These are phyloP conservation scores for Plantago elongata DNA, from an alignment of 257 asterid genomes.

Conservation along the genomic window DNA sequence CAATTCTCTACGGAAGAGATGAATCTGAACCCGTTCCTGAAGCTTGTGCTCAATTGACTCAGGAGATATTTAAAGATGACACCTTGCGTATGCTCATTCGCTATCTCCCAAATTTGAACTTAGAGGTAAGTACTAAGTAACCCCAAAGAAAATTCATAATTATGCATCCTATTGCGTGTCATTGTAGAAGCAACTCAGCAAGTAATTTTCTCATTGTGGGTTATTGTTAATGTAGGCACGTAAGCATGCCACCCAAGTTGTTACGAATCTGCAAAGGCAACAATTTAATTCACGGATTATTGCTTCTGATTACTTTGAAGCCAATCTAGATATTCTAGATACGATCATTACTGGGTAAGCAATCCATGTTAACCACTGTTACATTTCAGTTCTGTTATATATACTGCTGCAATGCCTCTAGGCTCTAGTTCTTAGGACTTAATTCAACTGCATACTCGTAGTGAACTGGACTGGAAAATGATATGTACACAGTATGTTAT, in stretches of 20 bases:
- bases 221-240: slow-evolving; percentile 47
- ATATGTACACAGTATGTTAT: neutral
- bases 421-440: neutral
- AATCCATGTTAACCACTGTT: slow-evolving; percentile 5
- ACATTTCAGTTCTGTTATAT: neutral
- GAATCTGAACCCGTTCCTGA: slow-evolving; percentile 74
- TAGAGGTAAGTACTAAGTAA: slow-evolving; percentile 48
- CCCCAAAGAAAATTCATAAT: too few relatives aligned
- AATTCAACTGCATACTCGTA: neutral
- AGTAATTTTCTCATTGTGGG: slow-evolving; percentile 6
- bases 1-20: slow-evolving; percentile 62
- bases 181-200: neutral
- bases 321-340: slow-evolving; percentile 72
- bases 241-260: slow-evolving; percentile 77
- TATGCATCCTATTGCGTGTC: slow-evolving; percentile 8
- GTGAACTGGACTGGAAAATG: too few relatives aligned
- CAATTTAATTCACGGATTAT: slow-evolving; percentile 60
- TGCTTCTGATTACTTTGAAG: slow-evolving; percentile 78
- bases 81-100: slow-evolving; percentile 60
- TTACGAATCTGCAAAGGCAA: slow-evolving; percentile 91
- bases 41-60: slow-evolving; percentile 68
- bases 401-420: neutral
- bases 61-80: slow-evolving; percentile 59
- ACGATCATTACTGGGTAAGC: slow-evolving; percentile 66
- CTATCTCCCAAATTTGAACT: slow-evolving; percentile 65